Conservation (phyloP, 805 yeast species). For the Hyphopichia homilentoma region DNA sequence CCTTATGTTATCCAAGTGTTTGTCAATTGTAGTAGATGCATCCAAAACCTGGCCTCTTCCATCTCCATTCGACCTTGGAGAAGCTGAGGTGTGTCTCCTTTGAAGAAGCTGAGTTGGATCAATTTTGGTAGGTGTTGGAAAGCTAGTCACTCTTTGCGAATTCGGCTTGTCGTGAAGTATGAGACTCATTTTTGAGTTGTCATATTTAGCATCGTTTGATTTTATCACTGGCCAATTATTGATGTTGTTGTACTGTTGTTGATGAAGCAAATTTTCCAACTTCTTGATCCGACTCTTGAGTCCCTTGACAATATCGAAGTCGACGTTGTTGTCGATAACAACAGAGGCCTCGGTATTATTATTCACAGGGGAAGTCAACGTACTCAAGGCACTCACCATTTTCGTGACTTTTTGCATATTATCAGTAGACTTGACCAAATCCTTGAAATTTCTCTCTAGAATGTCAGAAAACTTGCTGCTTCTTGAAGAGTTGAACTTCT, state of each 20-base stretch:
- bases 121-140: conserved; percentile 6
- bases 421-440: conserved; percentile 37
- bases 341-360: conserved; percentile 7
- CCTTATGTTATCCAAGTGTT: conserved; percentile 39
- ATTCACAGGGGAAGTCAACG: conserved; percentile 17
- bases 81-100: conserved; percentile 8
- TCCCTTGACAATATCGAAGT: conserved; percentile 46
- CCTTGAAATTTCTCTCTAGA: conserved; percentile 43
- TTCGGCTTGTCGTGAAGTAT: conserved; percentile 11
- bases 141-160: conserved; percentile 1
- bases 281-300: conserved; percentile 71
- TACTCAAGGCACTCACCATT: conserved; percentile 26
- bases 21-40: conserved; percentile 36
- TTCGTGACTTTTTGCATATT: conserved; percentile 34
- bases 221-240: conserved; percentile 41
- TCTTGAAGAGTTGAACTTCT: conserved; percentile 16
- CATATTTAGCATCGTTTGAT: conserved; percentile 10
- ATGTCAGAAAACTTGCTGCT: conserved; percentile 31
- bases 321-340: conserved; percentile 21
- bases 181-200: conserved; percentile 12
- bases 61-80: conserved; percentile 2
- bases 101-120: conserved; percentile 28
- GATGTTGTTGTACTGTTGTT: conserved; percentile 58
- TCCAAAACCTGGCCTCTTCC: conserved; percentile 22
- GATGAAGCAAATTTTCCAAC: conserved; percentile 74